Conservation (phyloP, 2,329 filamentous ascomycete genomes). For the Sclerotinia trifoliorum region DNA sequence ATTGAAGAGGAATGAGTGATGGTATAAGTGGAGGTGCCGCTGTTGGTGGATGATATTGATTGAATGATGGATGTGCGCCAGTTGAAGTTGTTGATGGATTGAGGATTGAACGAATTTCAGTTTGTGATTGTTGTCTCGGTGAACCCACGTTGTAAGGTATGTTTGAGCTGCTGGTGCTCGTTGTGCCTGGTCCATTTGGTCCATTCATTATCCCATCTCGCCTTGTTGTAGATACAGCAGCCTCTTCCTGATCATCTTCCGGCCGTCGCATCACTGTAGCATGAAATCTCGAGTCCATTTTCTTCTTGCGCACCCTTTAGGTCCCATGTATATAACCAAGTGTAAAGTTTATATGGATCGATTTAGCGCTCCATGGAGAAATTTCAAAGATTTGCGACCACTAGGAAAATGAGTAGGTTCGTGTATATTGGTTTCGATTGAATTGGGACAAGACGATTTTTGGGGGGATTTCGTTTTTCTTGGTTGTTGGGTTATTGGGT, state of each 20-base stretch:
- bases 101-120: slow-evolving; percentile 16
- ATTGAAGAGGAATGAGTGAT: slow-evolving; percentile 34
- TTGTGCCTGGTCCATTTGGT: slow-evolving; percentile 20
- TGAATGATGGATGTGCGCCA: slow-evolving; percentile 38
- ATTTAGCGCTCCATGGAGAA: slow-evolving; percentile 34
- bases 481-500: slow-evolving; percentile 22
- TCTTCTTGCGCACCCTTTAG: slow-evolving; percentile 26
- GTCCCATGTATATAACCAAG: slow-evolving; percentile 22
- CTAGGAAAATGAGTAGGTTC: background rate
- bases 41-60: slow-evolving; percentile 36
- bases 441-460: slow-evolving; percentile 8
- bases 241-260: slow-evolving; percentile 28
- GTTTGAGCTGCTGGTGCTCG: slow-evolving; percentile 9
- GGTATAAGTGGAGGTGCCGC: slow-evolving; percentile 33
- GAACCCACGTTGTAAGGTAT: slow-evolving; percentile 15
- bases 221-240: slow-evolving; percentile 6
- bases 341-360: slow-evolving; percentile 17
- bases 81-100: slow-evolving; percentile 16
- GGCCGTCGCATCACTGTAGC: slow-evolving; percentile 38
- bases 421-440: background rate
- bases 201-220: slow-evolving; percentile 26
- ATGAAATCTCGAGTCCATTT: slow-evolving; percentile 38
- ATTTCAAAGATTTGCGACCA: slow-evolving; percentile 18
- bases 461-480: slow-evolving; percentile 7
- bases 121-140: slow-evolving; percentile 18